phyloP scores from a whole-genome alignment of 805 yeast genomes.

The Candida sakaeoensis region DNA sequence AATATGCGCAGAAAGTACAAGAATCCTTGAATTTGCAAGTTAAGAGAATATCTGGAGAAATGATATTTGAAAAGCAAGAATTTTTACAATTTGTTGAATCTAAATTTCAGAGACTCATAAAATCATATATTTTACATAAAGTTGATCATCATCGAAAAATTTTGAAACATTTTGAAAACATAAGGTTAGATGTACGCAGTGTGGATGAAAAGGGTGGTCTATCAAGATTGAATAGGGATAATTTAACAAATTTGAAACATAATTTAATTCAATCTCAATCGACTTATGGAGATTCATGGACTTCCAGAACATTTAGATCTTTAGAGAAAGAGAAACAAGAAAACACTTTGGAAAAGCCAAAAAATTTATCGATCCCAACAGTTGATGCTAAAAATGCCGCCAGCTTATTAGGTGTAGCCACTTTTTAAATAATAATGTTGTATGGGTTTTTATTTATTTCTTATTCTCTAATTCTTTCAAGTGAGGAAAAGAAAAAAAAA shows the following conservation, averaged over 20 bases:
- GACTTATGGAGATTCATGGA: constrained; percentile 41
- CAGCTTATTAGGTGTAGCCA: constrained; percentile 68
- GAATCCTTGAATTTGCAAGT: constrained; percentile 74
- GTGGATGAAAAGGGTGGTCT: constrained; percentile 80
- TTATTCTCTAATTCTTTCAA: background rate
- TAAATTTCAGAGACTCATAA: constrained; percentile 51
- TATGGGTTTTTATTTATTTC: background rate
- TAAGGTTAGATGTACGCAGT: constrained; percentile 65
- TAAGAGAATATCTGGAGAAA: constrained; percentile 78
- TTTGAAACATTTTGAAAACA: constrained; percentile 66
- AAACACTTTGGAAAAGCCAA: constrained; percentile 15
- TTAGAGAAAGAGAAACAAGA: constrained; percentile 26
- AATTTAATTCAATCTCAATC: constrained; percentile 42
- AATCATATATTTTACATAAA: constrained; percentile 59
- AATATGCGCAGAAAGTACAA: constrained; percentile 73
- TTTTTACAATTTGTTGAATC: constrained; percentile 57
- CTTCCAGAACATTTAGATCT: constrained; percentile 38
- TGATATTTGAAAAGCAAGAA: constrained; percentile 68
- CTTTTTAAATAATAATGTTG: constrained; percentile 40
- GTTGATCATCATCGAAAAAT: constrained; percentile 86
- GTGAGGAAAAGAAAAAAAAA: background rate
- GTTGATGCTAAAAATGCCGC: constrained; percentile 88
- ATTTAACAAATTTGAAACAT: constrained; percentile 44
- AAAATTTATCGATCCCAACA: constrained; percentile 4
- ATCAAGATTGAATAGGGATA: constrained; percentile 75